These are phyloP conservation scores for Coemansia sp. DNA, from an alignment of 192 early-diverging fungal genomes.

Conservation along the genomic window DNA sequence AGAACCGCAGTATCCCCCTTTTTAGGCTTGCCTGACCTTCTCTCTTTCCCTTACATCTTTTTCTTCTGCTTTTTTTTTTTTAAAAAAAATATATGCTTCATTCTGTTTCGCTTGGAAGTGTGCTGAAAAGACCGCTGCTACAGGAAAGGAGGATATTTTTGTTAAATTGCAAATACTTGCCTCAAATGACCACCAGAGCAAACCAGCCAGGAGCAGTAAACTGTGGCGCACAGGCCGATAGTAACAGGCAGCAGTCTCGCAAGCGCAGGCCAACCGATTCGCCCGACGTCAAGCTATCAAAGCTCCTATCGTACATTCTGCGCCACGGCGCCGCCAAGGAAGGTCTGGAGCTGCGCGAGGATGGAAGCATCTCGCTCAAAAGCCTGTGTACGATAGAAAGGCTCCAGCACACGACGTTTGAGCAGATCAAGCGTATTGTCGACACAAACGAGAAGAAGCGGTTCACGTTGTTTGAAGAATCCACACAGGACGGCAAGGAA, in stretches of 20 bases:
- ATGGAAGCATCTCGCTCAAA: constrained; percentile 73
- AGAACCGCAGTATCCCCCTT: constrained; percentile 1
- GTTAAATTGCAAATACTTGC: neutral
- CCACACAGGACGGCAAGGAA: neutral
- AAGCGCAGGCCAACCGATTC: constrained; percentile 20
- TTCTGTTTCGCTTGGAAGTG: neutral
- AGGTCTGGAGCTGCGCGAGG: constrained; percentile 68
- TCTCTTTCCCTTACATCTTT: constrained; percentile 1
- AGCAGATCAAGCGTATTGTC: constrained; percentile 69
- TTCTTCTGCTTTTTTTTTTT: constrained; percentile 5
- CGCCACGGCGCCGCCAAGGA: constrained; percentile 83
- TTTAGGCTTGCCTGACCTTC: neutral
- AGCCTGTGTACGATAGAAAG: constrained; percentile 65
- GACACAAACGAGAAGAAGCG: constrained; percentile 83
- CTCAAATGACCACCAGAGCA: constrained; percentile 1
- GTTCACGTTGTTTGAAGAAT: constrained; percentile 61
- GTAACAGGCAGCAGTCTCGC: neutral
- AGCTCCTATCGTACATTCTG: constrained; percentile 79
- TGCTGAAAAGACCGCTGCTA: neutral
- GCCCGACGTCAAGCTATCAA: constrained; percentile 65
- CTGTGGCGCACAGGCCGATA: neutral
- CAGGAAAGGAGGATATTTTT: neutral
- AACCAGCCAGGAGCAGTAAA: neutral
- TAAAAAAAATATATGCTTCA: neutral
- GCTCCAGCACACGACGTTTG: constrained; percentile 63